A percentile compares a stretch with the other conserved stretches of the same genome.
phyloP scores from a whole-genome alignment of 2,329 filamentous ascomycete species.

The Diaporthe sp. region DNA sequence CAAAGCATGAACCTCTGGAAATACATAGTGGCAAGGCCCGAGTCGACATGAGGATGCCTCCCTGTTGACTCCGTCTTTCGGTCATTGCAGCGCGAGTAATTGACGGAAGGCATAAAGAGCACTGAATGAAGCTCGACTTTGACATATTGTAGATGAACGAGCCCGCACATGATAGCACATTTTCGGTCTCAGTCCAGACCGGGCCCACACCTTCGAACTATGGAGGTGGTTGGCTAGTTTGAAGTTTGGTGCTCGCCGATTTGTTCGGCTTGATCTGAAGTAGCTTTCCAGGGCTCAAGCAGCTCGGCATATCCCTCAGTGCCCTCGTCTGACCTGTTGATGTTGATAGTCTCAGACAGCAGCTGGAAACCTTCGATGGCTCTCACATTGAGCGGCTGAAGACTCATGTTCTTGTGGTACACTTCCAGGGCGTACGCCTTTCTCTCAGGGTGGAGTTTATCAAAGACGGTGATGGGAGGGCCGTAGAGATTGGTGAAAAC shows the following conservation, averaged over 20 bases:
- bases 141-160: no score
- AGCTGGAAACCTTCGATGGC: constrained; percentile 38
- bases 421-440: constrained; percentile 35
- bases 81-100: no score
- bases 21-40: no score
- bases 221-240: background rate
- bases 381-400: constrained; percentile 41
- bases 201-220: no score
- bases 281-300: background rate
- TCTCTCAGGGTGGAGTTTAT: constrained; percentile 41
- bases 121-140: no score
- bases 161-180: no score
- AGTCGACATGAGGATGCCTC: no score
- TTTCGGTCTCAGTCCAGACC: no score
- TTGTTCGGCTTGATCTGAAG: background rate
- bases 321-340: constrained; percentile 39
- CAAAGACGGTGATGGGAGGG: constrained; percentile 42
- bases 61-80: no score
- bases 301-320: constrained; percentile 41
- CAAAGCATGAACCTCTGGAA: no score
- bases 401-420: constrained; percentile 39
- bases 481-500: constrained; percentile 42
- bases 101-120: no score
- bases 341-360: background rate
- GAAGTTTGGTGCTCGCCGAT: background rate